These are phyloP conservation scores for Ceratorhiza oryzae-sativae DNA, from an alignment of 1,284 basidiomycete species.

Conservation along the genomic window DNA sequence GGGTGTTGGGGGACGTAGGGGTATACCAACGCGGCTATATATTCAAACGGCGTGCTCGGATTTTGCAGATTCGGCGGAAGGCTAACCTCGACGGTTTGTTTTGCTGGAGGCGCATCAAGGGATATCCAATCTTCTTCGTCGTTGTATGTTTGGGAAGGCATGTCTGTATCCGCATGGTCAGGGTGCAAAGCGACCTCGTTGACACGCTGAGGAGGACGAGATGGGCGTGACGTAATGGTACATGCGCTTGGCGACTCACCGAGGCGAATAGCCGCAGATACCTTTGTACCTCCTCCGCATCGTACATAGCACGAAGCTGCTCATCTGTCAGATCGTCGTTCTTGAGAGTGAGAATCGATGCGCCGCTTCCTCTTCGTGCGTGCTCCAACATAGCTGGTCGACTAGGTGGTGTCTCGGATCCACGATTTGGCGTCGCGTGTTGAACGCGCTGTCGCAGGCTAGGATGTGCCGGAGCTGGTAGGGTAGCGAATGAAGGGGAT, in stretches of 20 bases:
- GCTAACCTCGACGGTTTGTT: background rate
- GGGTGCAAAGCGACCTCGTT: constrained; percentile 31
- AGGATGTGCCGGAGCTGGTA: constrained; percentile 5
- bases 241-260: constrained; percentile 4
- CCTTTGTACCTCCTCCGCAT: constrained; percentile 41
- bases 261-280: constrained; percentile 38
- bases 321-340: constrained; percentile 39
- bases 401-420: background rate
- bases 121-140: constrained; percentile 30
- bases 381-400: background rate
- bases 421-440: background rate
- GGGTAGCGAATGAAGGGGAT: constrained; percentile 1
- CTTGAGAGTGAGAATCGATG: constrained; percentile 26
- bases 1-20: constrained; percentile 10
- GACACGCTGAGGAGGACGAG: constrained; percentile 2
- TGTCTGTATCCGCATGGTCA: background rate
- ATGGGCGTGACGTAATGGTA: background rate
- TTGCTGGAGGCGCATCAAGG: background rate
- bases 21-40: constrained; percentile 10
- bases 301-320: constrained; percentile 36
- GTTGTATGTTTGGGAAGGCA: background rate
- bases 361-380: constrained; percentile 18
- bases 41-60: constrained; percentile 25
- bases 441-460: constrained; percentile 16
- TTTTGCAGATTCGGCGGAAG: constrained; percentile 21